Base-by-base conservation (phyloP, 192 early-diverging fungal genomes). In the Umbelopsis vinacea region DNA sequence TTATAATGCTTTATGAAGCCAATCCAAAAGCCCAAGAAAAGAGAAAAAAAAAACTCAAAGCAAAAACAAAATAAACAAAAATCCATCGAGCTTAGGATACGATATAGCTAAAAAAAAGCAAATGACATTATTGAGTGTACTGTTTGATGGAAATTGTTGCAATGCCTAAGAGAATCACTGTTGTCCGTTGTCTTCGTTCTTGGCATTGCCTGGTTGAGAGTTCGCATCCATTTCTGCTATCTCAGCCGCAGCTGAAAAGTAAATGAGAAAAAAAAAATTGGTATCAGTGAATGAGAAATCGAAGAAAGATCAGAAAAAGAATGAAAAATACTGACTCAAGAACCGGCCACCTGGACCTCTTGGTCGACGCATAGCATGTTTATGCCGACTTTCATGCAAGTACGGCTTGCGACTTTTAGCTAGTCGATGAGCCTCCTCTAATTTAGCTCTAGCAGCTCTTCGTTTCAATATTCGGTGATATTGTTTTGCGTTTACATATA, bases 401-500 rank as follows among this genome's bases (percentile, higher is more conserved):
- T 99, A 99, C n/a, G 92, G 94, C 40, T 93, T 93, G 68, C 94
- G 90, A 69, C 89, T 91, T 66, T 87, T 89, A n/a, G 83, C 80
- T 68, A 88, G 80, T 54, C 88, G 88, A 74, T 95, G 91, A 79
- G 90, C 76, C 21, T 93, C 96, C 26, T 94, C 92, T 48, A 93
- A 74, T 54, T 89, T 90, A n/a, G 94, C 91, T 7, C 97, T 84
- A 19, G 97, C 95, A 66, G 95, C 95, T 52, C 98, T 80, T 57
- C 98, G 87, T 78, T 96, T 96, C 68, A 99, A 81, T 76, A 99
- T 99, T 24, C 98, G 90, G 72, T 97, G 94, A 81, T 96, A 99
- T 45, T 99, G 98, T 81, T 97, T 98, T 40, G 96, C 94, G 83
- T 99, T 99, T 23, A 99, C 98, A 79, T 96, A 98, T 38, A 98